phyloP scores from a whole-genome alignment of 1,284 basidiomycete genomes.

The Farysia itapuensis region DNA sequence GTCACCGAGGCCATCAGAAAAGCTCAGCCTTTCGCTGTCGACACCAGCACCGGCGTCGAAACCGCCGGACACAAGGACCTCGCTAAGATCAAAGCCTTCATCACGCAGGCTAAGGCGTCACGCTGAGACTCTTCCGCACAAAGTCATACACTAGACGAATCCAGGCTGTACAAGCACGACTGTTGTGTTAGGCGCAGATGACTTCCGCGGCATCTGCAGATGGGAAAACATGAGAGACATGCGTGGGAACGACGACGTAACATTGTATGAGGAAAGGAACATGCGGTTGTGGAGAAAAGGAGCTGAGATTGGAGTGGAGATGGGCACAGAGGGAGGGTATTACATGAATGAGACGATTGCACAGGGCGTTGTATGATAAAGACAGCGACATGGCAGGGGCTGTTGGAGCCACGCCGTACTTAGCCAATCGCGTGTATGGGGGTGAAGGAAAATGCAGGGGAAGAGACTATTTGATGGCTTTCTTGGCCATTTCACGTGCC shows the following conservation, averaged over 20 bases:
- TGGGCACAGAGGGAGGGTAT: slow-evolving; percentile 14
- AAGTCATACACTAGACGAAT: no score
- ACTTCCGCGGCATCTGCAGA: no score
- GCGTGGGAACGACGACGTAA: no score
- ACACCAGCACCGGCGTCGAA: slow-evolving; percentile 57
- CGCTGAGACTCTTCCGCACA: no score
- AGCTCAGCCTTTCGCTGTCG: slow-evolving; percentile 41
- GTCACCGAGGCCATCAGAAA: slow-evolving; percentile 37
- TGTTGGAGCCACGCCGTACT: slow-evolving; percentile 36
- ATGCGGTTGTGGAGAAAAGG: no score
- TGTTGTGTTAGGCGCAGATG: no score
- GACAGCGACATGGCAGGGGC: slow-evolving; percentile 1
- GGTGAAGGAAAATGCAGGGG: not conserved
- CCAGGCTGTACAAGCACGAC: no score
- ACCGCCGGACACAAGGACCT: slow-evolving; percentile 48
- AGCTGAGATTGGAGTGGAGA: no score
- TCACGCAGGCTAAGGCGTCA: slow-evolving; percentile 9
- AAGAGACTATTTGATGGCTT: slow-evolving; percentile 24
- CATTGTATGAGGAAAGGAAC: no score
- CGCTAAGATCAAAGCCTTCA: slow-evolving; percentile 42
- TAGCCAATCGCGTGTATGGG: not conserved
- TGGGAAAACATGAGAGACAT: no score
- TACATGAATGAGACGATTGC: slow-evolving; percentile 20
- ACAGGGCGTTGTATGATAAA: no score
- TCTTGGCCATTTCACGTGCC: slow-evolving; percentile 63